A percentile compares a stretch with the other conserved stretches of the same genome.
Conservation (phyloP, 2,329 filamentous ascomycete genomes). For the Phyllosticta citriasiana region DNA sequence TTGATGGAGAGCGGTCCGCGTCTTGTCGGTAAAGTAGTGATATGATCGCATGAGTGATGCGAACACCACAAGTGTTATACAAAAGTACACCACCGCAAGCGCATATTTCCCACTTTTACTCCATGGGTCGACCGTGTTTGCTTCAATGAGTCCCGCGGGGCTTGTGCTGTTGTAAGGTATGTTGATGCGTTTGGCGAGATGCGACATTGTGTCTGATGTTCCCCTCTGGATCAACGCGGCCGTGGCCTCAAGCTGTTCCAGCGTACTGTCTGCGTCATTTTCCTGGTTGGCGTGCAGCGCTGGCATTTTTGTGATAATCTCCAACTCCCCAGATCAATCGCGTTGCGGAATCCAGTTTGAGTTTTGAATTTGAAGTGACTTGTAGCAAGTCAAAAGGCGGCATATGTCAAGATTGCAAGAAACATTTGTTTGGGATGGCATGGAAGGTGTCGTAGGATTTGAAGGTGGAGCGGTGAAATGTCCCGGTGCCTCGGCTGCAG, state of each 20-base stretch:
- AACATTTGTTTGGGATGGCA: neutral
- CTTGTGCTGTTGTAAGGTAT: conserved; percentile 47
- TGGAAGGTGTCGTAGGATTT: neutral
- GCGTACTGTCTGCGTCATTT: neutral
- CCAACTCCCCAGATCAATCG: neutral
- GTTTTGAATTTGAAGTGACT: neutral
- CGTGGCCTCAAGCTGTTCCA: conserved; percentile 3
- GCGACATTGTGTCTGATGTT: conserved; percentile 16
- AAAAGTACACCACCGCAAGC: conserved; percentile 81
- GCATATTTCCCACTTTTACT: conserved; percentile 74
- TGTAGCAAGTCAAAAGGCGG: neutral
- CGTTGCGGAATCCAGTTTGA: neutral
- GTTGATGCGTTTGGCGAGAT: conserved; percentile 38
- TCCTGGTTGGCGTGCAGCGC: conserved; percentile 4
- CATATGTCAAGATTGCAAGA: neutral
- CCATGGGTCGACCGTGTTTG: conserved; percentile 64
- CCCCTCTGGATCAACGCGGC: neutral
- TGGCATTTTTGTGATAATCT: conserved; percentile 3
- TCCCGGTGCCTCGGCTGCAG: neutral
- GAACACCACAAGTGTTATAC: conserved; percentile 57
- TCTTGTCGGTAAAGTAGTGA: conserved; percentile 89
- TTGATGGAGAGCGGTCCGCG: conserved; percentile 80
- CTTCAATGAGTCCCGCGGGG: conserved; percentile 45
- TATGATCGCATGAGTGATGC: conserved; percentile 66
- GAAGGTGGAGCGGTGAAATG: conserved; percentile 2